Base-by-base conservation (phyloP, 2,329 filamentous ascomycete genomes). In the Xylogone sp. region DNA sequence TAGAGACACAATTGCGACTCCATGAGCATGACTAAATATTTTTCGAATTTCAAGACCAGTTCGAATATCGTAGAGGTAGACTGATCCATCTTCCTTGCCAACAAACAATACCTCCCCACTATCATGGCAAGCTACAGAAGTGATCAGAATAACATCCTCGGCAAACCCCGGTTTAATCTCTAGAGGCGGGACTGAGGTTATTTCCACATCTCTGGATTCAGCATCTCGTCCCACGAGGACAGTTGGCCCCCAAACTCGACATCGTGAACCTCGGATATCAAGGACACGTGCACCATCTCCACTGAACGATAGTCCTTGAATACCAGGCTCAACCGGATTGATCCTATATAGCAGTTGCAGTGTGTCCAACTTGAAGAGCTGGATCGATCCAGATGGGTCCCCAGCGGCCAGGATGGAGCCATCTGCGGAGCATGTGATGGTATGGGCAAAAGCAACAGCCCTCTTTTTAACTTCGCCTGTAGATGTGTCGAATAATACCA, bases 171-270 rank as follows among this genome's bases (percentile, higher is more conserved):
- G 34, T 18, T 48, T 44, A 18, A 19, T 24, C 3, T 45, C 19
- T 27, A 10, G 24, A 6, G 24, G 5, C 10, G 10, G 5, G 42
- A 43, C 16, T 6, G 42, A 13, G 20, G 13, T 43, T 52, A 16
- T 13, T 39, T 13, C 46, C 43, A 47, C 3, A 43, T 44, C 13
- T 20, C 16, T 6, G 43, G 3, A 19, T 10, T 54, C 46, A 50
- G 50, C 10, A 27, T 27, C 24, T 27, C 10, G 24, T 27, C 61
- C 53, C 2, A 67, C 57, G 3, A 71, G 58, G 19, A 59, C 63
- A 3, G 52, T 53, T 1, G 69, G 67, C 49, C 71, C 65, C 70
- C 69, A 72, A 43, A 72, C 62, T 42, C 62, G 68, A 55, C 67
- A 71, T 49, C 69, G 65, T 1, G 61, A 51, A 3, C 63, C 65